Conservation (phyloP, 306 rosid species). For the Dicorynia guianensis region DNA sequence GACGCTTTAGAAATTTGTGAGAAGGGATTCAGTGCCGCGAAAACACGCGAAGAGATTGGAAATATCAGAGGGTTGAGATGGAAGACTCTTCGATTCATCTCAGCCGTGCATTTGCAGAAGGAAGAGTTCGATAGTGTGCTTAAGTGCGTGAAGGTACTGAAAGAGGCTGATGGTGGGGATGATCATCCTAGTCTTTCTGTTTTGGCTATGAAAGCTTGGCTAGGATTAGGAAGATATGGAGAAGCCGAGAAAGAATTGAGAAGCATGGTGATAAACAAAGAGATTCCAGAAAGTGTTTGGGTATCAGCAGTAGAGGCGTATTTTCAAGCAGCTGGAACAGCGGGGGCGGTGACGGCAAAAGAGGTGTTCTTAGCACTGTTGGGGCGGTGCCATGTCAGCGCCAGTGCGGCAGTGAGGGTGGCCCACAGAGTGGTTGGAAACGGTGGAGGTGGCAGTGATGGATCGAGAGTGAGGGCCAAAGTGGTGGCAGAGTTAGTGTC, state of each 20-base stretch:
- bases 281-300: constrained; percentile 90
- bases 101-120: constrained; percentile 84
- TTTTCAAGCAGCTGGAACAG: constrained; percentile 74
- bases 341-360: constrained; percentile 90
- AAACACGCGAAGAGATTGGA: constrained; percentile 56
- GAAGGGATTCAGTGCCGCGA: constrained; percentile 64
- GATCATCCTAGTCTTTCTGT: constrained; percentile 90
- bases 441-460: constrained; percentile 51
- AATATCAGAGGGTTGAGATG: constrained; percentile 64
- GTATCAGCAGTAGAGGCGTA: constrained; percentile 87
- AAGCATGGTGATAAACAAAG: constrained; percentile 78
- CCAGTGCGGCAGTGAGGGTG: constrained; percentile 83
- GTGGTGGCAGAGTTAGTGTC: constrained; percentile 89
- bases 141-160: constrained; percentile 86
- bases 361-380: constrained; percentile 88
- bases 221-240: constrained; percentile 71
- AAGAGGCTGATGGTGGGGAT: constrained; percentile 76
- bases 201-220: constrained; percentile 92
- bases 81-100: constrained; percentile 80
- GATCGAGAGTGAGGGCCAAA: constrained; percentile 72
- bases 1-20: constrained; percentile 86
- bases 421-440: constrained; percentile 70
- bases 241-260: constrained; percentile 95
- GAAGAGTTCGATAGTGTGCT: constrained; percentile 83
- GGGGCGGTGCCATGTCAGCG: constrained; percentile 87